Conservation (phyloP, 2,329 filamentous ascomycete species). For the Exophiala xenobiotica region DNA sequence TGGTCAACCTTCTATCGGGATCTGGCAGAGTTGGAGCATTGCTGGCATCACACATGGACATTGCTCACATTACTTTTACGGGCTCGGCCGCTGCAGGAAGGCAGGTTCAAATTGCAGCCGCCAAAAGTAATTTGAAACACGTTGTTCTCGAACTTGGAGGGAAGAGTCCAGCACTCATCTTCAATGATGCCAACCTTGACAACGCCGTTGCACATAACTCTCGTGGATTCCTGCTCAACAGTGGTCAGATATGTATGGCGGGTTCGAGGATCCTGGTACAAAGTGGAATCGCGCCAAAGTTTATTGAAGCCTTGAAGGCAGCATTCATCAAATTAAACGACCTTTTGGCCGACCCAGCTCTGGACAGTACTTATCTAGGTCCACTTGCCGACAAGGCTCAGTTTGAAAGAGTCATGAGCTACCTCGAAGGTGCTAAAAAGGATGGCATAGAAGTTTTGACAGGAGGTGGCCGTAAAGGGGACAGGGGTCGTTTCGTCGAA, state of each 20-base stretch:
- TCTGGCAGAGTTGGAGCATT: conserved; percentile 32
- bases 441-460: not conserved
- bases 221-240: conserved; percentile 30
- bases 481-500: conserved; percentile 20
- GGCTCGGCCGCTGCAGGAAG: conserved; percentile 38
- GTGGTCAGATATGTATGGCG: conserved; percentile 21
- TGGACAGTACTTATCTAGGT: conserved; percentile 13
- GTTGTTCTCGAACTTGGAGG: conserved; percentile 65
- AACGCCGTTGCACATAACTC: conserved; percentile 31
- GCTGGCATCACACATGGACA: conserved; percentile 40
- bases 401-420: conserved; percentile 20
- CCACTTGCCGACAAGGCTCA: conserved; percentile 20
- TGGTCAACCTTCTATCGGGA: conserved; percentile 44
- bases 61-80: conserved; percentile 44
- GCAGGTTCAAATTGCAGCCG: conserved; percentile 40
- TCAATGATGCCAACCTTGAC: conserved; percentile 36
- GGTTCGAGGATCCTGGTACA: conserved; percentile 20
- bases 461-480: conserved; percentile 6
- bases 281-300: conserved; percentile 11
- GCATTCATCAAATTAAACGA: not conserved
- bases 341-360: conserved; percentile 11
- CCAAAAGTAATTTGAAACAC: conserved; percentile 50
- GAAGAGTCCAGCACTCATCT: conserved; percentile 57
- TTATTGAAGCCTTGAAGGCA: conserved; percentile 13
- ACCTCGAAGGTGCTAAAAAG: conserved; percentile 9